Conservation (phyloP, 2,329 filamentous ascomycete genomes). For the Cladosporium sp. region DNA sequence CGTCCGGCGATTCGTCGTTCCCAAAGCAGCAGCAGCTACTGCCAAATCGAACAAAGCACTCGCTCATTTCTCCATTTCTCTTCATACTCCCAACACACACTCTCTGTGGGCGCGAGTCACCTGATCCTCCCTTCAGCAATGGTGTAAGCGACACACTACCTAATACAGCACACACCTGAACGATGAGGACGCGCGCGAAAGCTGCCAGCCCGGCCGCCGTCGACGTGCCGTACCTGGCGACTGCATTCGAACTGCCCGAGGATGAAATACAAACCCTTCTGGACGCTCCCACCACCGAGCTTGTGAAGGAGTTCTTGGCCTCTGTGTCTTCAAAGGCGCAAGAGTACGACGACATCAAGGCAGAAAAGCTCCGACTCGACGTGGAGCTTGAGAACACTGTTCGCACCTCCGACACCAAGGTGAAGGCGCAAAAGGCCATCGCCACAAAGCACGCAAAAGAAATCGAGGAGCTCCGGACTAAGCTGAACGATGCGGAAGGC, state of each 20-base stretch:
- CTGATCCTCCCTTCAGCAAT: background rate
- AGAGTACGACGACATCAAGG: constrained; percentile 77
- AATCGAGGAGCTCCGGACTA: constrained; percentile 75
- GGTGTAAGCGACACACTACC: constrained; percentile 9
- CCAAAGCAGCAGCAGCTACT: constrained; percentile 12
- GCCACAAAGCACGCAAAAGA: constrained; percentile 83
- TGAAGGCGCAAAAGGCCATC: constrained; percentile 76
- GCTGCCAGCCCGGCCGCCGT: constrained; percentile 55
- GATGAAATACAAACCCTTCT: constrained; percentile 61
- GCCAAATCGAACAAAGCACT: constrained; percentile 3
- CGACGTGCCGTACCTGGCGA: constrained; percentile 72
- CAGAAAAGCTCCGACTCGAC: constrained; percentile 84
- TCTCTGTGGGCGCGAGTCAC: background rate
- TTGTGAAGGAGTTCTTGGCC: constrained; percentile 72
- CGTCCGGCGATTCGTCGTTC: constrained; percentile 7
- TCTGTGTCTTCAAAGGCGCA: constrained; percentile 76
- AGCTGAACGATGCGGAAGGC: constrained; percentile 80
- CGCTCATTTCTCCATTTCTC: background rate
- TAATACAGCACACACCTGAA: constrained; percentile 23
- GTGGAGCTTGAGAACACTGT: constrained; percentile 93
- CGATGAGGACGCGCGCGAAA: constrained; percentile 50
- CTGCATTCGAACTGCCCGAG: constrained; percentile 69
- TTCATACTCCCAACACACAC: background rate
- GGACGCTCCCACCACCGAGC: constrained; percentile 71
- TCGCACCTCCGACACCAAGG: constrained; percentile 77